These are phyloP conservation scores for Diaporthe eres DNA, from an alignment of 2,329 filamentous ascomycete genomes.

Conservation along the genomic window DNA sequence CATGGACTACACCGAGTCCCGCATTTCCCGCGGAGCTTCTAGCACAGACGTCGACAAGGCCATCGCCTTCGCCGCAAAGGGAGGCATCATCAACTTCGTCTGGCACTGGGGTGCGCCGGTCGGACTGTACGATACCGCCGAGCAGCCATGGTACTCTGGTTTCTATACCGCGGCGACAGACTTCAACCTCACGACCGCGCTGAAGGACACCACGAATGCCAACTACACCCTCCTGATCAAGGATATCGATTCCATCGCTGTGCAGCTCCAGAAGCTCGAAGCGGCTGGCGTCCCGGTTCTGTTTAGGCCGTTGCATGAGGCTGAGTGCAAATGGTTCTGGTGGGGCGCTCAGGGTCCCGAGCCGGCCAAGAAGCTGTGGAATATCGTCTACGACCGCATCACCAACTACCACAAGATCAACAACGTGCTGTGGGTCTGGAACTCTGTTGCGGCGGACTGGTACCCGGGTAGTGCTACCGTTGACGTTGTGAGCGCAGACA, in stretches of 20 bases:
- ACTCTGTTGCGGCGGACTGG: slow-evolving; percentile 60
- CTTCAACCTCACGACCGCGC: slow-evolving; percentile 60
- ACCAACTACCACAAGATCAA: slow-evolving; percentile 59
- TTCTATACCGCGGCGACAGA: slow-evolving; percentile 66
- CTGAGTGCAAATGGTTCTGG: slow-evolving; percentile 67
- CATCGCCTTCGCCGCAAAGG: slow-evolving; percentile 57
- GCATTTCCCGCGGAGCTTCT: slow-evolving; percentile 57
- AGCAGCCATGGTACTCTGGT: slow-evolving; percentile 62
- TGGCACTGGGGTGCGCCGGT: slow-evolving; percentile 65
- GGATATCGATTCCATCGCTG: slow-evolving; percentile 64
- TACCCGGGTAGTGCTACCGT: slow-evolving; percentile 62
- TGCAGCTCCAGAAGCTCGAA: slow-evolving; percentile 60
- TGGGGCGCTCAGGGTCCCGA: slow-evolving; percentile 64
- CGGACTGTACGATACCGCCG: slow-evolving; percentile 61
- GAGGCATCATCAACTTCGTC: slow-evolving; percentile 61
- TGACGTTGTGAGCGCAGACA: slow-evolving; percentile 62
- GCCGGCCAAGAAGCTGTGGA: slow-evolving; percentile 59
- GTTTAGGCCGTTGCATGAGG: slow-evolving; percentile 64
- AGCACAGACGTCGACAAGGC: slow-evolving; percentile 61
- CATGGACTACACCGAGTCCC: slow-evolving; percentile 64
- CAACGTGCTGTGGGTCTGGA: slow-evolving; percentile 67
- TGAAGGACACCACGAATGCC: slow-evolving; percentile 57
- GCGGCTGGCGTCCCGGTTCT: slow-evolving; percentile 61
- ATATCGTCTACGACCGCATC: slow-evolving; percentile 59
- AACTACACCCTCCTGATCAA: slow-evolving; percentile 63